These are phyloP conservation scores for Dendrostoma leiphaemia DNA, from an alignment of 2,329 filamentous ascomycete genomes.

Conservation along the genomic window DNA sequence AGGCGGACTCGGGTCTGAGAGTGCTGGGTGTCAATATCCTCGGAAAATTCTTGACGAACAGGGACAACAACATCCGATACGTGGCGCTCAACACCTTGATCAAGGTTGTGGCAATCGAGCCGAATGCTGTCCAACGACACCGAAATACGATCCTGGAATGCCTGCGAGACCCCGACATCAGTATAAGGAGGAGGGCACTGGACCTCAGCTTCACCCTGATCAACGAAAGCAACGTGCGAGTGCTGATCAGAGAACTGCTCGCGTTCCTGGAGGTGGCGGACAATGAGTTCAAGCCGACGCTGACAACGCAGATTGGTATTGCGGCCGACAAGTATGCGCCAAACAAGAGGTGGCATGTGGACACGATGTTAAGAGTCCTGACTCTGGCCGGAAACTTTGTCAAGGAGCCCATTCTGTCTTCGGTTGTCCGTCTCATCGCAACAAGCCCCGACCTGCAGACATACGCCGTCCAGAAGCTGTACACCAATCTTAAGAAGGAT, in stretches of 20 bases:
- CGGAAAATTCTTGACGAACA: slow-evolving; percentile 96
- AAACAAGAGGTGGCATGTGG: slow-evolving; percentile 97
- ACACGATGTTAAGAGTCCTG: slow-evolving; percentile 92
- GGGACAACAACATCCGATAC: slow-evolving; percentile 98
- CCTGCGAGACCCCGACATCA: slow-evolving; percentile 94
- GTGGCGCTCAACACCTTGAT: slow-evolving; percentile 96
- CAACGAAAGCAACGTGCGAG: slow-evolving; percentile 92
- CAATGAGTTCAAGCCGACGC: slow-evolving; percentile 96
- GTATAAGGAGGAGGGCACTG: slow-evolving; percentile 90
- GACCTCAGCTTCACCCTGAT: slow-evolving; percentile 98
- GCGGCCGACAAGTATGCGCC: slow-evolving; percentile 94
- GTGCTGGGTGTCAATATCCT: slow-evolving; percentile 97
- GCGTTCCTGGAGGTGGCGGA: slow-evolving; percentile 97
- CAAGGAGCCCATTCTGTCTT: slow-evolving; percentile 96
- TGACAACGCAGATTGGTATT: slow-evolving; percentile 97
- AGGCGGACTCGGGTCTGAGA: slow-evolving; percentile 90
- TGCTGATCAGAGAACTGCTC: slow-evolving; percentile 87
- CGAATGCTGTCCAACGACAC: slow-evolving; percentile 94
- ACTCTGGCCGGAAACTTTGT: slow-evolving; percentile 95
- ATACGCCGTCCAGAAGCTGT: slow-evolving; percentile 94
- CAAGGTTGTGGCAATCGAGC: slow-evolving; percentile 96
- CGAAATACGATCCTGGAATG: slow-evolving; percentile 97
- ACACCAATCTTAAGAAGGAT: slow-evolving; percentile 86
- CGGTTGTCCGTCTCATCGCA: slow-evolving; percentile 91
- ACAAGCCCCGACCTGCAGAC: slow-evolving; percentile 93